These are phyloP conservation scores for Grosmannia huntii DNA, from an alignment of 2,329 filamentous ascomycete species.

Conservation along the genomic window DNA sequence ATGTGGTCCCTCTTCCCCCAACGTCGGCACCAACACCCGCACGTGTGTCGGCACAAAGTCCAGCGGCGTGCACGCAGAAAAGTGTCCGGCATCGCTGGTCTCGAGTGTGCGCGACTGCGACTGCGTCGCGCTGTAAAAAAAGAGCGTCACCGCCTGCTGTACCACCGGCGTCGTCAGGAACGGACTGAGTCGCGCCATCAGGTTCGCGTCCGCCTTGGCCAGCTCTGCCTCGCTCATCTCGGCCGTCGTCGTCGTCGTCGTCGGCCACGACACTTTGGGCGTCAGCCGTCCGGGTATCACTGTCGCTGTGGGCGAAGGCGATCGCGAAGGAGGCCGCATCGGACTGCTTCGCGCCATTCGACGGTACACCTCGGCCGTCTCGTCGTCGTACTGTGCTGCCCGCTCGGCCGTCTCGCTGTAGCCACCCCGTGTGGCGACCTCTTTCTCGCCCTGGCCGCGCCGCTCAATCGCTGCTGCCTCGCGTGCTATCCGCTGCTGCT, in stretches of 20 bases:
- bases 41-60: constrained; percentile 88
- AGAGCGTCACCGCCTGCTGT: constrained; percentile 70
- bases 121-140: constrained; percentile 80
- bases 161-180: constrained; percentile 79
- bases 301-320: too few relatives aligned
- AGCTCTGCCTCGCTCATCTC: constrained; percentile 69
- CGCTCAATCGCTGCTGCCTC: constrained; percentile 68
- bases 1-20: too few relatives aligned
- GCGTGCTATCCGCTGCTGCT: constrained; percentile 53
- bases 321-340: background rate
- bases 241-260: background rate
- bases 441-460: constrained; percentile 57
- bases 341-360: too few relatives aligned
- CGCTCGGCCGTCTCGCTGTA: constrained; percentile 54
- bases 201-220: constrained; percentile 65
- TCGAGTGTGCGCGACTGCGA: constrained; percentile 75
- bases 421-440: constrained; percentile 54
- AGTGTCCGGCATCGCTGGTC: constrained; percentile 85
- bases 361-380: constrained; percentile 1
- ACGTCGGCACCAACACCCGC: constrained; percentile 55
- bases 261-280: too few relatives aligned
- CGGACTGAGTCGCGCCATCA: constrained; percentile 77
- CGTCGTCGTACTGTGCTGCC: constrained; percentile 15
- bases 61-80: constrained; percentile 63
- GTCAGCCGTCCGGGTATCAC: too few relatives aligned